These are phyloP conservation scores for Globisporangium solare DNA, from an alignment of 352 stramenopile genomes.

Conservation along the genomic window DNA sequence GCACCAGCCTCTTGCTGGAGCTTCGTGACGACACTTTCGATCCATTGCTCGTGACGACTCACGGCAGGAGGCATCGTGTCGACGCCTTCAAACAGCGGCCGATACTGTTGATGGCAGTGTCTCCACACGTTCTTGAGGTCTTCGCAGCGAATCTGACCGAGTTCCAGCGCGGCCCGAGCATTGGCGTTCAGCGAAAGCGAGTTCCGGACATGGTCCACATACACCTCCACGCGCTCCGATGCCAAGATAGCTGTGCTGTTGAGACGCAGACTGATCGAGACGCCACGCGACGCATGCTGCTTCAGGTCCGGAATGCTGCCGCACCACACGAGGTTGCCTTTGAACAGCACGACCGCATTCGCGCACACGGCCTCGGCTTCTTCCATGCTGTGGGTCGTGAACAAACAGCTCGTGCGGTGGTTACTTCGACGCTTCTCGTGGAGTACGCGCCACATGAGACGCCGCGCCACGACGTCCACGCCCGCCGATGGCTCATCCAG, in stretches of 20 bases:
- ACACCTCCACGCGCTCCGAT: conserved; percentile 31
- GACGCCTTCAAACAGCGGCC: background rate
- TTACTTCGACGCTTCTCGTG: conserved; percentile 48
- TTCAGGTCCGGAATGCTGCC: conserved; percentile 81
- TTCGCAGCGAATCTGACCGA: conserved; percentile 21
- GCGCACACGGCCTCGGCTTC: conserved; percentile 80
- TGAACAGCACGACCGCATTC: conserved; percentile 74
- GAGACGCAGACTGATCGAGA: conserved; percentile 67
- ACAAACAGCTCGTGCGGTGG: conserved; percentile 58
- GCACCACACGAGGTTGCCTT: conserved; percentile 66
- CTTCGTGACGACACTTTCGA: conserved; percentile 34
- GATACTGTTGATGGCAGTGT: conserved; percentile 31
- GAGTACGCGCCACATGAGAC: conserved; percentile 78
- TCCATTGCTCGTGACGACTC: conserved; percentile 24
- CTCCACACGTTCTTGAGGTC: conserved; percentile 54
- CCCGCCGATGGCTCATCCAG: conserved; percentile 81
- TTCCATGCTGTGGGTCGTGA: conserved; percentile 86
- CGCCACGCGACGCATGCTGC: conserved; percentile 53
- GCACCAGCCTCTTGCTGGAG: conserved; percentile 23
- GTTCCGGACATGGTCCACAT: conserved; percentile 33
- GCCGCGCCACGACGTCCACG: conserved; percentile 73
- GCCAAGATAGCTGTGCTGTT: conserved; percentile 42
- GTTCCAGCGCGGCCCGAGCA: conserved; percentile 14
- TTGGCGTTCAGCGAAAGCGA: conserved; percentile 19
- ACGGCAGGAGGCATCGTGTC: no score